Evolutionary conservation across 2,329 filamentous ascomycete genomes (phyloP).

Genomic region (Colletotrichum abscissum): DNA sequence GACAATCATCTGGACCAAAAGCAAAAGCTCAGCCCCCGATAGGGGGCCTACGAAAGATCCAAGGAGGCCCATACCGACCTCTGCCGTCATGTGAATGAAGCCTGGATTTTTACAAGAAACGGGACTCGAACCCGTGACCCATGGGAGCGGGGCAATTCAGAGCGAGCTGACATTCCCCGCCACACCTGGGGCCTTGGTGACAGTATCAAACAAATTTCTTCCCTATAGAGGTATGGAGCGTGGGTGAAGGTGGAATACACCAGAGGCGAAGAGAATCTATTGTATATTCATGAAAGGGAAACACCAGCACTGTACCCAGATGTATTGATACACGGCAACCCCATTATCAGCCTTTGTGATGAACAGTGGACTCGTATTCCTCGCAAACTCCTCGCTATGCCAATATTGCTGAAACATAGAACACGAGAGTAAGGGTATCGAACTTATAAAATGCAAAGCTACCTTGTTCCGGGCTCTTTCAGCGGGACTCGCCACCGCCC

Average conservation of each 20-base stretch:
- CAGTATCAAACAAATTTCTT: no score
- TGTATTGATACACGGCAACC: not conserved
- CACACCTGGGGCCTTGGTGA: no score
- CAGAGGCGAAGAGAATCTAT: not conserved
- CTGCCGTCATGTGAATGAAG: no score
- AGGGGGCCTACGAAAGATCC: no score
- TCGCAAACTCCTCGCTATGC: conserved; percentile 43
- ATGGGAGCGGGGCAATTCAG: no score
- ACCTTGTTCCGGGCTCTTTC: not conserved
- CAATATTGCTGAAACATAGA: conserved; percentile 35
- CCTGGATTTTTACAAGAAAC: no score
- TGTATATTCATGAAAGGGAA: not conserved
- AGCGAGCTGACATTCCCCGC: no score
- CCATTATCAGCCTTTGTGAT: not conserved
- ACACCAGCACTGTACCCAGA: not conserved
- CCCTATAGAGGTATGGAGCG: no score
- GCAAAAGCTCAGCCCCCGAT: no score
- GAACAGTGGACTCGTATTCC: conserved; percentile 16
- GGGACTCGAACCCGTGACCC: no score
- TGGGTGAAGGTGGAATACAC: not conserved
- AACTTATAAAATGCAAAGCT: conserved; percentile 21
- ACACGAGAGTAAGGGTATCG: conserved; percentile 33
- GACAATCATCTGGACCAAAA: no score
- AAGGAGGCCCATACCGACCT: no score
- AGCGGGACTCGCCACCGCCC: conserved; percentile 39